Conservation (phyloP, 169 alveolate genomes). For the Eimeria necatrix region DNA sequence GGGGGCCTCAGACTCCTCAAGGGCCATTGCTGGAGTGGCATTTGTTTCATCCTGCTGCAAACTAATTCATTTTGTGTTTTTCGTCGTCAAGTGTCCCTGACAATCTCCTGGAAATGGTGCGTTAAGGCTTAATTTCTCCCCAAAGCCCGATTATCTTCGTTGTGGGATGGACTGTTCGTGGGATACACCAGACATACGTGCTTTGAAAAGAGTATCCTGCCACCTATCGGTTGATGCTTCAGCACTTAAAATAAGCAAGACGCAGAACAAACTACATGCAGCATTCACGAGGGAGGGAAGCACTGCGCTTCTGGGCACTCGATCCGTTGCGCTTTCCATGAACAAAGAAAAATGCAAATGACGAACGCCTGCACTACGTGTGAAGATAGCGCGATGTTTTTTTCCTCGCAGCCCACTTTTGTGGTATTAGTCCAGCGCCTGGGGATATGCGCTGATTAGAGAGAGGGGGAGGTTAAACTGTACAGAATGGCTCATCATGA, state of each 20-base stretch:
- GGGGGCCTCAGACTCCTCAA: constrained; percentile 16
- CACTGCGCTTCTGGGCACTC: background rate
- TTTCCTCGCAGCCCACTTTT: background rate
- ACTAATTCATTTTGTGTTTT: background rate
- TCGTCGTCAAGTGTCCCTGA: constrained; percentile 8
- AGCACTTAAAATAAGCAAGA: background rate
- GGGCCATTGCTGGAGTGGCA: background rate
- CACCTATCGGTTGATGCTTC: no score
- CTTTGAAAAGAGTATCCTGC: background rate
- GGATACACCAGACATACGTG: background rate
- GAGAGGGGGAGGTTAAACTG: background rate
- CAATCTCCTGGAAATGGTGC: constrained; percentile 52
- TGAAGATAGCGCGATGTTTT: background rate
- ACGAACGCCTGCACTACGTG: background rate
- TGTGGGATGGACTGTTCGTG: background rate
- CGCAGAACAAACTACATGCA: constrained; percentile 1
- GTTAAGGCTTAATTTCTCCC: background rate
- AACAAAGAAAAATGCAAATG: background rate
- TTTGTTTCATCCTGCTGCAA: background rate
- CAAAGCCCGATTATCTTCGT: background rate
- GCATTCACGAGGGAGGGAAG: constrained; percentile 50
- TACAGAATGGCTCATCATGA: background rate
- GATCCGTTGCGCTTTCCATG: background rate
- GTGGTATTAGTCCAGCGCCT: background rate
- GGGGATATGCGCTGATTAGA: background rate